Evolutionary conservation across 2,329 filamentous ascomycete genomes (phyloP).

Genomic region (Fusarium algeriense): DNA sequence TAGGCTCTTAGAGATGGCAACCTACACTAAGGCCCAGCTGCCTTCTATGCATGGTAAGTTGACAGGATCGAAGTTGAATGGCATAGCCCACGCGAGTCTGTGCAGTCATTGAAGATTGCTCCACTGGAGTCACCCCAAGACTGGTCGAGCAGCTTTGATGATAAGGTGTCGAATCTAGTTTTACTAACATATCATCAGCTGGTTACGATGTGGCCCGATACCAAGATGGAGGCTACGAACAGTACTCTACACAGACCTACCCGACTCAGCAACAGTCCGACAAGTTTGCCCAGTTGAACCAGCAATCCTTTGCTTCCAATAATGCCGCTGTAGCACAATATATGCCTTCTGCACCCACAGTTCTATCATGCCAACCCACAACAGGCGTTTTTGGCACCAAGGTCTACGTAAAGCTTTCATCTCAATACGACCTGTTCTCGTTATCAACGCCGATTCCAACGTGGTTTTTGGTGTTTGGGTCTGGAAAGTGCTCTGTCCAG

Average conservation of each 20-base stretch:
- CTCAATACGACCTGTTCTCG: conserved; percentile 76
- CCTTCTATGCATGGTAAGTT: conserved; percentile 85
- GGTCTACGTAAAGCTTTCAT: conserved; percentile 79
- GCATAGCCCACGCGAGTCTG: conserved; percentile 45
- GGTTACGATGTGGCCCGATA: conserved; percentile 72
- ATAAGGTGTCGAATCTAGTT: neutral
- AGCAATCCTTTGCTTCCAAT: conserved; percentile 70
- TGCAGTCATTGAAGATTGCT: neutral
- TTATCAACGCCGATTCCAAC: conserved; percentile 67
- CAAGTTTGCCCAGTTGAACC: conserved; percentile 65
- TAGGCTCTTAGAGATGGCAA: conserved; percentile 55
- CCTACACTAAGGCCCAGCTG: conserved; percentile 81
- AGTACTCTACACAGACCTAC: conserved; percentile 63
- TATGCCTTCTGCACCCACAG: conserved; percentile 69
- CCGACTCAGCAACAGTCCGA: conserved; percentile 62
- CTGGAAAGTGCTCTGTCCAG: conserved; percentile 72
- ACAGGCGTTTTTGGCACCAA: conserved; percentile 77
- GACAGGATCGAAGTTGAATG: neutral
- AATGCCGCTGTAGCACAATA: conserved; percentile 74
- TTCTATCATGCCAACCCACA: conserved; percentile 77
- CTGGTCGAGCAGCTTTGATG: neutral
- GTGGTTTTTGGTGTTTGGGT: conserved; percentile 81
- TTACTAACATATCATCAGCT: conserved; percentile 49
- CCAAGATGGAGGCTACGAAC: conserved; percentile 67
- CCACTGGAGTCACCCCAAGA: neutral